Evolutionary conservation across 345 rosid species (phyloP).

Genomic region (Eucalyptus sp.): DNA sequence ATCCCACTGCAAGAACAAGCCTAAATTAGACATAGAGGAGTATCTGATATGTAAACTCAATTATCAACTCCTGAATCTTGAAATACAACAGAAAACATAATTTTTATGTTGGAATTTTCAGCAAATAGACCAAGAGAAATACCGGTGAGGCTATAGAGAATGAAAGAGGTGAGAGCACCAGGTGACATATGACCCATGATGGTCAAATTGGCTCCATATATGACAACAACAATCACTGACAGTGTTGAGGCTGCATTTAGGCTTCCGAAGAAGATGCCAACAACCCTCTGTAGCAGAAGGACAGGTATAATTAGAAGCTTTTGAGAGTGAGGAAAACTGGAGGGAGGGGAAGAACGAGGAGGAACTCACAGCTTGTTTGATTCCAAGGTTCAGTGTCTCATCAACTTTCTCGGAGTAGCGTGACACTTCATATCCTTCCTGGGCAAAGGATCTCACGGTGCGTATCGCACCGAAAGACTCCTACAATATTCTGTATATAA

Average conservation of each 20-base stretch:
- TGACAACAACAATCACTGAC: slow-evolving; percentile 72
- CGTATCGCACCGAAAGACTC: slow-evolving; percentile 95
- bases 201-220: slow-evolving; percentile 84
- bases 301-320: neutral
- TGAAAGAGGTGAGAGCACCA: slow-evolving; percentile 91
- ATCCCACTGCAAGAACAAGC: slow-evolving; percentile 53
- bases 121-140: neutral
- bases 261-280: slow-evolving; percentile 76
- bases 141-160: slow-evolving; percentile 97
- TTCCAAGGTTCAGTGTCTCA: slow-evolving; percentile 77
- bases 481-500: slow-evolving; percentile 16
- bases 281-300: slow-evolving; percentile 22
- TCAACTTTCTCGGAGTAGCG: slow-evolving; percentile 75
- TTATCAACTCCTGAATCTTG: neutral
- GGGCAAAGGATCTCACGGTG: slow-evolving; percentile 92
- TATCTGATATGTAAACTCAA: neutral
- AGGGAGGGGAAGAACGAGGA: neutral
- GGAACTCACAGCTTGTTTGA: slow-evolving; percentile 74
- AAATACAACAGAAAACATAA: neutral
- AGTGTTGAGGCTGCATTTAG: slow-evolving; percentile 80
- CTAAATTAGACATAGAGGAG: neutral
- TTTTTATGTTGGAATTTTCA: neutral
- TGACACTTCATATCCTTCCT: slow-evolving; percentile 57
- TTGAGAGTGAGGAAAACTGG: neutral
- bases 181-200: slow-evolving; percentile 73